These are phyloP conservation scores for Daldinia sp. DNA, from an alignment of 2,329 filamentous ascomycete species.

Conservation along the genomic window DNA sequence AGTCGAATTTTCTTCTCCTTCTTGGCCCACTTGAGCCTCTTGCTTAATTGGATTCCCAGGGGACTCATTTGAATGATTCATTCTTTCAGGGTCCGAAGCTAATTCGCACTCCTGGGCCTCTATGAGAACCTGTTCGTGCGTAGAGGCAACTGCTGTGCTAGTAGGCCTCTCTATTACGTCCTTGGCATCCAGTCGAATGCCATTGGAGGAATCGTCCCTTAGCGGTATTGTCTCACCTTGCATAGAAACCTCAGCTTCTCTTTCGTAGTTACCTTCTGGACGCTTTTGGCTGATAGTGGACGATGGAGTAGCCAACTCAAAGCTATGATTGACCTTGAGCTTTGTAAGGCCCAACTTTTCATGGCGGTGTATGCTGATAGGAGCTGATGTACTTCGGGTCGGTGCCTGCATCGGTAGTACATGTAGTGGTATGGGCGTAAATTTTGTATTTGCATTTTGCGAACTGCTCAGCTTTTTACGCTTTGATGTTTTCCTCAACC, in stretches of 20 bases:
- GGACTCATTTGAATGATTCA: slow-evolving; percentile 2
- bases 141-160: neutral
- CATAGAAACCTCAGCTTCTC: neutral
- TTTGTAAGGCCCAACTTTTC: slow-evolving; percentile 11
- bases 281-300: slow-evolving; percentile 40
- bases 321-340: slow-evolving; percentile 40
- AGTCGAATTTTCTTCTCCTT: slow-evolving; percentile 26
- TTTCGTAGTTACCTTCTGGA: slow-evolving; percentile 4
- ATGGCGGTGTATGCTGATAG: neutral
- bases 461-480: slow-evolving; percentile 39
- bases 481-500: slow-evolving; percentile 49
- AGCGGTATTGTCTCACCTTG: neutral
- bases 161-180: neutral
- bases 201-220: slow-evolving; percentile 10
- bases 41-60: slow-evolving; percentile 7
- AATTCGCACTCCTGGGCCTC: slow-evolving; percentile 5
- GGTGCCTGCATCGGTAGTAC: slow-evolving; percentile 6
- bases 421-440: slow-evolving; percentile 46
- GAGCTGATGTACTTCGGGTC: slow-evolving; percentile 25
- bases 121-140: neutral
- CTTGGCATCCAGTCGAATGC: neutral
- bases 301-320: slow-evolving; percentile 47
- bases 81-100: neutral
- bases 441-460: slow-evolving; percentile 36
- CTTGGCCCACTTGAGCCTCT: slow-evolving; percentile 8